A percentile compares a stretch with the other conserved stretches of the same genome.
These are phyloP conservation scores for Vachellia pachyceras DNA, from an alignment of 306 rosid genomes.

Conservation along the genomic window DNA sequence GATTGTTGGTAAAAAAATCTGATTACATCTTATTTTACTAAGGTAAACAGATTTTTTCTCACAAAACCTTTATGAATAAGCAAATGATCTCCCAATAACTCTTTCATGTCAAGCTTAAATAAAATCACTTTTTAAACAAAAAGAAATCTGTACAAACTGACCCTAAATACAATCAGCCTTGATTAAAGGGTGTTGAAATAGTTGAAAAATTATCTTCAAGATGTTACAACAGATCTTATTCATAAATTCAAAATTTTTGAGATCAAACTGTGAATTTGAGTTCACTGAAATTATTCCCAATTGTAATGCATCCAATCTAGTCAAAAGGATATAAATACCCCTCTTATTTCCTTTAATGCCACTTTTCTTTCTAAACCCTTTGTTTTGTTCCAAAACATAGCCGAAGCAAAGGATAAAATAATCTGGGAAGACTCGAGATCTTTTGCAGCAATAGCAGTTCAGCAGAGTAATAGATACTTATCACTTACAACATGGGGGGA, in stretches of 20 bases:
- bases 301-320: neutral
- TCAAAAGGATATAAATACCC: neutral
- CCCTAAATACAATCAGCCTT: neutral
- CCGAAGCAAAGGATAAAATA: too few relatives aligned
- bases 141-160: too few relatives aligned
- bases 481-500: too few relatives aligned
- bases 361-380: neutral
- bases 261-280: neutral
- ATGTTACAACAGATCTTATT: neutral
- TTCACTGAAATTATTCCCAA: neutral
- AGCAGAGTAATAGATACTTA: too few relatives aligned
- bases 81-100: neutral
- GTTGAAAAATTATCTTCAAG: neutral
- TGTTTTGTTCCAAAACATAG: neutral
- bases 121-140: too few relatives aligned
- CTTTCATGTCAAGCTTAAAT: neutral
- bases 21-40: neutral
- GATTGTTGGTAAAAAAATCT: neutral
- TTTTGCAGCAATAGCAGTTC: too few relatives aligned
- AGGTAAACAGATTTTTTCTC: neutral
- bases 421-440: too few relatives aligned
- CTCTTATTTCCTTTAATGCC: neutral
- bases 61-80: neutral
- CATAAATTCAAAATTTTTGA: neutral
- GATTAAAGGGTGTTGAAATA: neutral